A percentile compares a stretch with the other conserved stretches of the same genome.
Evolutionary conservation across 2,329 filamentous ascomycete species (phyloP).

Genomic region (Curvularia sp.): DNA sequence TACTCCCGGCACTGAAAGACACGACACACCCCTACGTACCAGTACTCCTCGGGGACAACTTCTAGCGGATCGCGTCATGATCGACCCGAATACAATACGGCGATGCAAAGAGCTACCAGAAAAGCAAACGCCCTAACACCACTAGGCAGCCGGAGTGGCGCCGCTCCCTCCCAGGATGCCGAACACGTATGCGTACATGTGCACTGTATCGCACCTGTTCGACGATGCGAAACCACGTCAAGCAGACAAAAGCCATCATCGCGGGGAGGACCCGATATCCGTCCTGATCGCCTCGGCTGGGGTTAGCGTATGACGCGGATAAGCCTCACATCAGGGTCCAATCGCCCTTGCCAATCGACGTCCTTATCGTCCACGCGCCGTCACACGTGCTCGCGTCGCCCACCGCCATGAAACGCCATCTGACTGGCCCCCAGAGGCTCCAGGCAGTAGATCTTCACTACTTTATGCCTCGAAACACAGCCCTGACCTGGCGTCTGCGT

Average conservation of each 20-base stretch:
- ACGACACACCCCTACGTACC: neutral
- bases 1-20: neutral
- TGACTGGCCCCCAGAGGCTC: slow-evolving; percentile 10
- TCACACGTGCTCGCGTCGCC: slow-evolving; percentile 22
- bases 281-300: neutral
- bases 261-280: neutral
- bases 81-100: neutral
- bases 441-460: slow-evolving; percentile 32
- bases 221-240: neutral
- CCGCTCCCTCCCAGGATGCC: neutral
- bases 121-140: neutral
- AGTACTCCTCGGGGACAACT: neutral
- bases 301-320: slow-evolving; percentile 1
- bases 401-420: slow-evolving; percentile 14
- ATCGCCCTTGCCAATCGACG: slow-evolving; percentile 9
- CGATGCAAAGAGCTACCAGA: neutral
- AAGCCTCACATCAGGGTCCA: slow-evolving; percentile 10
- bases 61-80: neutral
- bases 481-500: slow-evolving; percentile 34
- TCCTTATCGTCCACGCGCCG: slow-evolving; percentile 18
- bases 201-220: neutral
- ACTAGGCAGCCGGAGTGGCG: neutral
- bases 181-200: neutral
- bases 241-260: neutral
- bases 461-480: slow-evolving; percentile 39